Base-by-base conservation (phyloP, 2,329 filamentous ascomycete genomes). In the Colletotrichum godetiae region DNA sequence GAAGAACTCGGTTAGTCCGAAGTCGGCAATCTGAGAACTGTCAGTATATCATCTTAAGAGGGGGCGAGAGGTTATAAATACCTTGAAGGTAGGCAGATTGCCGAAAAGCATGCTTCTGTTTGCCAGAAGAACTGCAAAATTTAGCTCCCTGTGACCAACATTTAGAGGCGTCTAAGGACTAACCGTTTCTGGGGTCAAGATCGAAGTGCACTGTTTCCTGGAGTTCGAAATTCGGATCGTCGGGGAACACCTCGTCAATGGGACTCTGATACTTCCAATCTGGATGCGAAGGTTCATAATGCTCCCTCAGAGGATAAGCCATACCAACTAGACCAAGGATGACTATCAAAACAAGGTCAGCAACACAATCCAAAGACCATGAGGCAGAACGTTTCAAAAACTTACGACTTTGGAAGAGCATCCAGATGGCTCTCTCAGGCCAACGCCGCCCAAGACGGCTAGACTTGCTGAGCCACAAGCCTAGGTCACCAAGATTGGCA, bases 101-200 rank as follows among this genome's bases (percentile, higher is more conserved):
- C 49, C 60, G 22, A 68, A 37, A 0, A 24, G 58, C 24, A 29
- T 12, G 13, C 59, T 56, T 4, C 12, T 49, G 13, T 27, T 37
- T n/a, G 55, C 65, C 15, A 74, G 13, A 10, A 74, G 65, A 69
- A 19, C 49, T 19, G 29, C 5, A n/a, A 10, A 11, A 3, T n/a
- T 74, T 22, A 74, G 68, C 24, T 46, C 13, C 19, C 5, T 22
- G 15, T 13, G 5, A 42, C 4, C 29, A 8, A 12, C 15, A 13
- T 5, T 11, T 2, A 31, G 24, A 19, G 3, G 8, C 0, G 22
- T 5, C 37, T 3, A 5, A 27, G n/a, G 1, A 70, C 76, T 27
- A 76, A 82, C 81, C 73, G 33, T 82, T 82, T 2, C 74, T 55
- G 53, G 77, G 76, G 59, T 82, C 81, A 5, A 73, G 67, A 27